phyloP scores from a whole-genome alignment of 306 rosid species.

The Sophora flavescens region DNA sequence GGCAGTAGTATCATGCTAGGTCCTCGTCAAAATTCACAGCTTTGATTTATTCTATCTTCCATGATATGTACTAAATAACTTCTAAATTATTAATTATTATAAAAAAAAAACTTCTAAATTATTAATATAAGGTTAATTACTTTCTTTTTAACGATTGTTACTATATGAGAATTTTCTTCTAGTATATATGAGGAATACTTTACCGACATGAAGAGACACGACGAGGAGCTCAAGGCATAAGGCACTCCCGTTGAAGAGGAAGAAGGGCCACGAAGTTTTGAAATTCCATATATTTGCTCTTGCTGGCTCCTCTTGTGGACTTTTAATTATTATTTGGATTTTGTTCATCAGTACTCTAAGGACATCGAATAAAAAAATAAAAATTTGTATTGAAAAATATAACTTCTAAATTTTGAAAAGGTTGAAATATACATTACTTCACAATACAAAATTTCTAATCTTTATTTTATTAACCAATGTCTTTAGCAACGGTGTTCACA shows the following conservation, averaged over 20 bases:
- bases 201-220: conserved; percentile 30
- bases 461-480: too few relatives aligned
- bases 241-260: not conserved
- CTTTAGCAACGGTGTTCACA: too few relatives aligned
- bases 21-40: conserved; percentile 3
- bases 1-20: not conserved
- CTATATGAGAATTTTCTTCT: not conserved
- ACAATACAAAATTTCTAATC: too few relatives aligned
- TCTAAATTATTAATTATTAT: not conserved
- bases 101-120: too few relatives aligned
- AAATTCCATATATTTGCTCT: not conserved
- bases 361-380: too few relatives aligned
- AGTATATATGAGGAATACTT: not conserved
- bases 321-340: not conserved
- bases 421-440: too few relatives aligned
- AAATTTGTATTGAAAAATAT: too few relatives aligned
- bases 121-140: too few relatives aligned
- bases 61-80: conserved; percentile 10
- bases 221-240: conserved; percentile 35
- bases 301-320: not conserved
- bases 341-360: too few relatives aligned
- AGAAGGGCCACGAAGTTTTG: not conserved
- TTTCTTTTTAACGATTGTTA: not conserved
- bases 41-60: not conserved
- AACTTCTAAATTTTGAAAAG: too few relatives aligned